A percentile compares a stretch with the other conserved stretches of the same genome.
Conservation (phyloP, 768 basidiomycete species). For the Lactifluus subvellereus region DNA sequence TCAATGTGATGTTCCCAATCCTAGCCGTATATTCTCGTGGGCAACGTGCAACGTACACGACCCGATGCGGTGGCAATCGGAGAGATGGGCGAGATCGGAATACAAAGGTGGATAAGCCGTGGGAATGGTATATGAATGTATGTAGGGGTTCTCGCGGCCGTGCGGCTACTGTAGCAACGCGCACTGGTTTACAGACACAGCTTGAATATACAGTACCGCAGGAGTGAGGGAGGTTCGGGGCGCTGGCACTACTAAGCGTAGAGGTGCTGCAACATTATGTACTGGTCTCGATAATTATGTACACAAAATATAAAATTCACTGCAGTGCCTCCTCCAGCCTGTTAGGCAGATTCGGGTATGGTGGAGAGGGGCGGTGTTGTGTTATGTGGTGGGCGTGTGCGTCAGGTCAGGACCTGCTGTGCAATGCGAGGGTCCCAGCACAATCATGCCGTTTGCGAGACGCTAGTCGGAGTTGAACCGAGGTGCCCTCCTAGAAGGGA, state of each 20-base stretch:
- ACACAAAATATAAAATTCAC: background rate
- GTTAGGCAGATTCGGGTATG: background rate
- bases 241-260: background rate
- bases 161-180: background rate
- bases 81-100: conserved; percentile 18
- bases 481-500: background rate
- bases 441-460: conserved; percentile 15
- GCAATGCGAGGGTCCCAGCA: background rate
- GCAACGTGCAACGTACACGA: background rate
- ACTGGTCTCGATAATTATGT: background rate
- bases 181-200: background rate
- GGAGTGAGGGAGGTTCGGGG: background rate
- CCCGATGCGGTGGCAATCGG: conserved; percentile 19
- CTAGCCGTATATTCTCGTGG: background rate
- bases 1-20: background rate
- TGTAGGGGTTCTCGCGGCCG: background rate
- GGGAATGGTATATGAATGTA: conserved; percentile 3
- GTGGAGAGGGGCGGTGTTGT: background rate
- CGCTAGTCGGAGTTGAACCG: conserved; percentile 18
- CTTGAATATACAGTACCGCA: background rate
- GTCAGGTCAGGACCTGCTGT: background rate
- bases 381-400: background rate
- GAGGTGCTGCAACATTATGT: background rate
- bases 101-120: conserved; percentile 6
- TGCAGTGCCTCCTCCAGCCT: conserved; percentile 1